Base-by-base conservation (phyloP, 495 filamentous ascomycete species). In the Xylaria acuta region DNA sequence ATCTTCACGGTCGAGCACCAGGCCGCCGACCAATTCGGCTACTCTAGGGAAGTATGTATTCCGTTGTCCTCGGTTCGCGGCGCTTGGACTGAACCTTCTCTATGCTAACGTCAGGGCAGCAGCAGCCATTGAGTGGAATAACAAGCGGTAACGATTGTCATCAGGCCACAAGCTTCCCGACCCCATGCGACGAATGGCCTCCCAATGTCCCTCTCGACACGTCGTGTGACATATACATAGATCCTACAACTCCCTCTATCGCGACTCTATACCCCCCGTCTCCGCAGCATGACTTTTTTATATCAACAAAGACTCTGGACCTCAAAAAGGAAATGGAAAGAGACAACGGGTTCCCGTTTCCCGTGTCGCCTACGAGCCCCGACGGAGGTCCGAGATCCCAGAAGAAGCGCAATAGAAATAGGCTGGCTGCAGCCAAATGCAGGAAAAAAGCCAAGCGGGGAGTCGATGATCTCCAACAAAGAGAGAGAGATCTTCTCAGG, bases 381-480 rank as follows among this genome's bases (percentile, higher is more conserved):
- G 9, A 40, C 5, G 49, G 32, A 67, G 18, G 34, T 20, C 65
- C 65, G n/a, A 56, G 20, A n/a, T 34, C 47, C 36, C 47, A 56
- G 12, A 54, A 41, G 36, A 67, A 67, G 36, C 65, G 65, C 12
- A 67, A 56, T 12, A 54, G 65, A 49, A 67, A 67, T 5, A 56
- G 65, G 36, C 49, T 67, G 36, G 65, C 65, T 30, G 65, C 65
- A 16, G 65, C 65, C 34, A 67, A 67, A 30, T 67, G 65, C 16
- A 56, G 65, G 36, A 67, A 43, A 43, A 67, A 67, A 8, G 65
- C 65, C 22, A 67, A 67, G 36, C 47, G 65, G 18, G 65, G 65
- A 7, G 65, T 67, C 3, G 65, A 67, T n/a, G 65, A 67, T 20
- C 65, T 67, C 47, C 65, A 67, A n/a, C 65, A 67, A 30, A 67